phyloP scores from a whole-genome alignment of 352 stramenopile species.

The Globisporangium heterothallicum region DNA sequence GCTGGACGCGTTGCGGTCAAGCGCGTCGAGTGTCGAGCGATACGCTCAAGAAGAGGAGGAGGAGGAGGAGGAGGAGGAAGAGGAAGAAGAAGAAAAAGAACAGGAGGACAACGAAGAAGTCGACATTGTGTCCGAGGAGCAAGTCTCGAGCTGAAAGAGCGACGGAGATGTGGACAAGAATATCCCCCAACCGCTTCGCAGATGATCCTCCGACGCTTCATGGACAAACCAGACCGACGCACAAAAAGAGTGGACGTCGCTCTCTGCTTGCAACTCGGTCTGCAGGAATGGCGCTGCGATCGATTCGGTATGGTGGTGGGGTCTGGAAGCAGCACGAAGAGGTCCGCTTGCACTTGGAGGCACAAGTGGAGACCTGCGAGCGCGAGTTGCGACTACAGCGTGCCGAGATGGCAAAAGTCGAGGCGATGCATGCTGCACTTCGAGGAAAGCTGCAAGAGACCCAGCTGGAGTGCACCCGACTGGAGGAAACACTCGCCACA shows the following conservation, averaged over 20 bases:
- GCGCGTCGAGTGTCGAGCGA: not conserved
- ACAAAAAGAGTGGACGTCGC: not conserved
- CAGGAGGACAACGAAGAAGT: slow-evolving; percentile 24
- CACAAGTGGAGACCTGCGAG: slow-evolving; percentile 3
- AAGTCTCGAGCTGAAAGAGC: slow-evolving; percentile 8
- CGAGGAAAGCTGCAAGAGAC: slow-evolving; percentile 2
- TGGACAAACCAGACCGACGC: not conserved
- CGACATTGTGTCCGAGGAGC: no score
- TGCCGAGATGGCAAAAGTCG: not conserved
- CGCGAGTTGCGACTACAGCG: slow-evolving; percentile 3
- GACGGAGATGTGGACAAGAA: not conserved
- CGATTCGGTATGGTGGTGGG: slow-evolving; percentile 23
- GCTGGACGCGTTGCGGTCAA: slow-evolving; percentile 9
- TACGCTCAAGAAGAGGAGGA: no score
- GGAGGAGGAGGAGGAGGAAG: not conserved
- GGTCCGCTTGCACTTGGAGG: slow-evolving; percentile 11
- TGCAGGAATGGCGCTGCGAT: slow-evolving; percentile 23
- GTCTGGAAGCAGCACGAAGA: slow-evolving; percentile 32
- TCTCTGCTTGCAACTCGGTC: no score
- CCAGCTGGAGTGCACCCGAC: not conserved
- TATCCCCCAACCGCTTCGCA: no score
- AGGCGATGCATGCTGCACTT: not conserved
- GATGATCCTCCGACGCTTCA: no score
- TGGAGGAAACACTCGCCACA: not conserved
- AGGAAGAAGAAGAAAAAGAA: slow-evolving; percentile 16